Base-by-base conservation (phyloP, 208 protist species). In the Angomonas ambiguus region DNA sequence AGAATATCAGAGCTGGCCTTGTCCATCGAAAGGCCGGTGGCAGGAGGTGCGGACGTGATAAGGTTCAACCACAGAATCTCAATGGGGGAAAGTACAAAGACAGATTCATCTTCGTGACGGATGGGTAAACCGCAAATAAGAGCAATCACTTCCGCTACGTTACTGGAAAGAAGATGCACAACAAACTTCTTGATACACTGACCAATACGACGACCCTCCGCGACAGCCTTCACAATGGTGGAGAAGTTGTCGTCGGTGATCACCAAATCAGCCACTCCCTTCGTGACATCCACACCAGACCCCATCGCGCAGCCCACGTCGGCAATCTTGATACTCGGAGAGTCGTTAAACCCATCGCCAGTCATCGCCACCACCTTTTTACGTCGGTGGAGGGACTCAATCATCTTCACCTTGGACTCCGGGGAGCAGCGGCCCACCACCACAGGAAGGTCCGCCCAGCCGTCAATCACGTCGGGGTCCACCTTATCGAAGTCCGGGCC, bases 191-290 rank as follows among this genome's bases (percentile, higher is more conserved):
- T 58, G 51, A 97, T 95, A 67, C 84, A 92, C 74, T 91, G 82
- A 48, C 82, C 86, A 58, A 95, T 91, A 38, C 87, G 84, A 53
- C 92, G 76, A 20, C 92, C 92, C 69, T 95, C 84, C 16, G 88
- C 83, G 55, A 97, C 83, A 8, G 92, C 88, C 72, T 92, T 95
- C 25, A 99, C 98, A 72, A 99, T 99, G 0, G 97, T 98, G 6
- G 82, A 59, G 74, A 99, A 99, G 83, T 99, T 99, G 84, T 99
- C 98, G 80, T 99, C 98, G 31, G 98, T 85, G 56, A 99, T 93
- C 64, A 97, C 83, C 66, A 96, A 81, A 61, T 95, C 91, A 6
- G 93, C 94, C 20, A 95, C 93, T 34, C 93, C 88, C 71, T 98
- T 98, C 5, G 97, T 97, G 10, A 99, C 94, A 62, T 98, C 97